phyloP scores from a whole-genome alignment of 306 rosid genomes.

The Spatholobus suberectus region DNA sequence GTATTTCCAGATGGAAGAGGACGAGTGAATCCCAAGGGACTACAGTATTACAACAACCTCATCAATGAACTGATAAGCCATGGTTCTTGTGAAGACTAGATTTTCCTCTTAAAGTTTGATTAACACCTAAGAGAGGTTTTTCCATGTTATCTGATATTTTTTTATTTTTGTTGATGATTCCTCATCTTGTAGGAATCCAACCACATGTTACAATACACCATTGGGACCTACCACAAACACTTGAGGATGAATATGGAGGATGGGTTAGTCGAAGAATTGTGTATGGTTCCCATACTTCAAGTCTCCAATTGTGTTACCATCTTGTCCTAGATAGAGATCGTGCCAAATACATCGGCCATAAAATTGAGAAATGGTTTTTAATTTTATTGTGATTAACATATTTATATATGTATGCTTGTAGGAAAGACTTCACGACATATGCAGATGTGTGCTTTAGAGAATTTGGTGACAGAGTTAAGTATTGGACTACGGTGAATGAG shows the following conservation, averaged over 20 bases:
- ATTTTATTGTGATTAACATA: background rate
- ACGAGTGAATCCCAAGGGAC: slow-evolving; percentile 67
- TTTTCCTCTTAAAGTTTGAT: background rate
- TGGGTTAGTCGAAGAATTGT: slow-evolving; percentile 64
- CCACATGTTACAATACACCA: slow-evolving; percentile 78
- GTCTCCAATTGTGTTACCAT: background rate
- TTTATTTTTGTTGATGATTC: background rate
- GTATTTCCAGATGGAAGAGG: slow-evolving; percentile 69
- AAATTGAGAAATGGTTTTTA: background rate
- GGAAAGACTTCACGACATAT: slow-evolving; percentile 54
- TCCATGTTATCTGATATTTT: slow-evolving; percentile 2
- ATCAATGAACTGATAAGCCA: slow-evolving; percentile 62
- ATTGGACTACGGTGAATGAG: slow-evolving; percentile 65
- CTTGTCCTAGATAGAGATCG: background rate
- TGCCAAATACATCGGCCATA: background rate
- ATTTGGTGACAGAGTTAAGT: slow-evolving; percentile 60
- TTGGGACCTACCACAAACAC: slow-evolving; percentile 68
- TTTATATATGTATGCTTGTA: slow-evolving; percentile 19
- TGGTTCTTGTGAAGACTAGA: slow-evolving; percentile 42
- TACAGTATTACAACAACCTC: slow-evolving; percentile 69
- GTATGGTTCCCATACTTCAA: slow-evolving; percentile 48
- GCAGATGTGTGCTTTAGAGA: slow-evolving; percentile 59
- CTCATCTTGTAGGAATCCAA: slow-evolving; percentile 61
- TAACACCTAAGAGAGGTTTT: background rate
- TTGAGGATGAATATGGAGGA: slow-evolving; percentile 83